Percentiles rank a stretch among this genome's conserved stretches.
Evolutionary conservation across 75 land plant species (phyloP).

Genomic region (Cunninghamia lanceolata): DNA sequence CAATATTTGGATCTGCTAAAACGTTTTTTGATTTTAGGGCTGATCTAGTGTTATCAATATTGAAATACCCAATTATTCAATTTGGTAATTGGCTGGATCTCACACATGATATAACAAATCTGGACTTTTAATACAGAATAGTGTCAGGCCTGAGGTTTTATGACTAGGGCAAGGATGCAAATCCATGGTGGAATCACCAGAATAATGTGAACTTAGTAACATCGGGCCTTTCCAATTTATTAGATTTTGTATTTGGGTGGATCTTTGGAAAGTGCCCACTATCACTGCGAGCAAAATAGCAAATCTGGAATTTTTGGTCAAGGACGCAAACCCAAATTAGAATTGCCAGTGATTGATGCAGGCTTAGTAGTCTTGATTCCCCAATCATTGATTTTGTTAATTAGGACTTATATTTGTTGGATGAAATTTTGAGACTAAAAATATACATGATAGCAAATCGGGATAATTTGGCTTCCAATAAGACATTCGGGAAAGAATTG

Average conservation of each 20-base stretch:
- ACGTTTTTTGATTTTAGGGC: background rate
- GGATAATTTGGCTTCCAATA: background rate
- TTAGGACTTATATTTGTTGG: background rate
- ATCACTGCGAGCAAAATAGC: background rate
- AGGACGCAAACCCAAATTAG: background rate
- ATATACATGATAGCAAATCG: background rate
- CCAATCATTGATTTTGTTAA: background rate
- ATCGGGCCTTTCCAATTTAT: background rate
- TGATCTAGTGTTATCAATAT: background rate
- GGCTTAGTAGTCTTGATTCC: background rate
- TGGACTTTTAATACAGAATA: background rate
- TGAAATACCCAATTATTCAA: background rate
- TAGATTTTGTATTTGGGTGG: background rate
- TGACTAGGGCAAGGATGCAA: background rate
- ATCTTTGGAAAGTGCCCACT: background rate
- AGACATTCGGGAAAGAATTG: background rate
- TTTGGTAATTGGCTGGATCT: background rate
- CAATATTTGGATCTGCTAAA: background rate
- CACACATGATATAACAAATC: background rate
- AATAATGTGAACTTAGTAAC: background rate
- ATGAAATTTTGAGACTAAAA: background rate
- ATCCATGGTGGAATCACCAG: background rate
- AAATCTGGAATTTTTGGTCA: background rate
- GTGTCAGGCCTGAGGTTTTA: background rate
- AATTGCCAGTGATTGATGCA: background rate